Evolutionary conservation across 495 filamentous ascomycete genomes (phyloP), one percentile per base, ranked within the genome.

Genomic region (Schizothecium vesticola): DNA sequence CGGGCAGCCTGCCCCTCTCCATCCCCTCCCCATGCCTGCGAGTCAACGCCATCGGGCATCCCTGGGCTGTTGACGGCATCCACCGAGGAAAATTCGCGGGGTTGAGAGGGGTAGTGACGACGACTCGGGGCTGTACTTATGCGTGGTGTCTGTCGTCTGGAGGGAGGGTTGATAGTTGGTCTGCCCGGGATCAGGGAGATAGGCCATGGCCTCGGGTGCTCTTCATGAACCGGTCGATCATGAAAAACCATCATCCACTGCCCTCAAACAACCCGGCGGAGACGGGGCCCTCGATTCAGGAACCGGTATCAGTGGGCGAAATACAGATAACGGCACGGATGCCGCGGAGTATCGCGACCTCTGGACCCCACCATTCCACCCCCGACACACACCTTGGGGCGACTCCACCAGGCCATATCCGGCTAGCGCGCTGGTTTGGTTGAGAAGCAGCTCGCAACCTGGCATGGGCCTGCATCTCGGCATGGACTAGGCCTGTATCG

Each of bases 381-480:
- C 16, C 2, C 19, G 43, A 51, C 43, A n/a, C 43, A 51, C 43
- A 19, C 43, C 43, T 51, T 51, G 43, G 43, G 43, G 43, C 43
- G 43, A 51, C 43, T 51, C 43, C 67, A 71, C 76, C 73, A 73
- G 22, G 1, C 70, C 63, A 6, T 10, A 33, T 55, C 3, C 3
- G 72, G 75, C 29, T 78, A 77, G 73, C 26, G 16, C 24, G 1
- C 0, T 59, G 61, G 74, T 75, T 78, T 77, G 76, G 76, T 78
- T 78, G 76, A 73, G 76, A 72, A 72, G 67, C 58, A 66, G 28
- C 59, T 22, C 51, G 66, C 68, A 67, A 23, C 59, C 43, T 51
- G 43, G 19, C 16, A n/a, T 3, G 43, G 43, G 43, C 43, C 25
- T 69, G 70, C 65, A 70, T 64, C 57, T 31, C 56, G 63, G 67